phyloP scores from a whole-genome alignment of 371 early-diverging fungal genomes.

The Mucor ambiguus region DNA sequence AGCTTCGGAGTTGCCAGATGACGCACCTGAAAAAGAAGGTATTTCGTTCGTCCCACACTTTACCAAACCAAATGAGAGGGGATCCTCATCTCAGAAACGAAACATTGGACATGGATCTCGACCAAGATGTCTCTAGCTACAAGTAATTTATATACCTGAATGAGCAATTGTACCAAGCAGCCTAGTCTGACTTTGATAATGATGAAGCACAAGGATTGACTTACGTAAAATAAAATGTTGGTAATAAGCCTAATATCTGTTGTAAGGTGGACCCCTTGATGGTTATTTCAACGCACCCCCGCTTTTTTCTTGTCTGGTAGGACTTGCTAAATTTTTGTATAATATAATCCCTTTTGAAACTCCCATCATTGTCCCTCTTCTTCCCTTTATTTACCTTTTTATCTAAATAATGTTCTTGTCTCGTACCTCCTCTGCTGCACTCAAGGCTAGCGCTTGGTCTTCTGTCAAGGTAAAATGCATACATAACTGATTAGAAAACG shows the following conservation, averaged over 20 bases:
- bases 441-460: slow-evolving; percentile 36
- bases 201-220: not conserved
- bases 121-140: not conserved
- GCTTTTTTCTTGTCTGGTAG: slow-evolving; percentile 19
- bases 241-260: not conserved
- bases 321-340: slow-evolving; percentile 17
- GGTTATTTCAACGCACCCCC: slow-evolving; percentile 20
- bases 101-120: not conserved
- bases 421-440: slow-evolving; percentile 36
- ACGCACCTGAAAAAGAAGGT: slow-evolving; percentile 8
- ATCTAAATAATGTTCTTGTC: slow-evolving; percentile 35
- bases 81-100: not conserved
- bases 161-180: not conserved
- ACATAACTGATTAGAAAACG: too few species aligned
- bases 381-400: slow-evolving; percentile 22
- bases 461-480: slow-evolving; percentile 30
- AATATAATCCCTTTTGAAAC: slow-evolving; percentile 22
- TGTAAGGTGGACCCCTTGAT: slow-evolving; percentile 7
- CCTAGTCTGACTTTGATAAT: not conserved
- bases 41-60: not conserved
- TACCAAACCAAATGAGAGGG: slow-evolving; percentile 1
- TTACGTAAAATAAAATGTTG: not conserved
- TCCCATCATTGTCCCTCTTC: slow-evolving; percentile 24
- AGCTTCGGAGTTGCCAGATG: slow-evolving; percentile 16
- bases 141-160: not conserved